Percentiles rank a stretch among this genome's conserved stretches.
Evolutionary conservation across 1,139 yeast species (phyloP).

Genomic region (Arxiozyma bovina): DNA sequence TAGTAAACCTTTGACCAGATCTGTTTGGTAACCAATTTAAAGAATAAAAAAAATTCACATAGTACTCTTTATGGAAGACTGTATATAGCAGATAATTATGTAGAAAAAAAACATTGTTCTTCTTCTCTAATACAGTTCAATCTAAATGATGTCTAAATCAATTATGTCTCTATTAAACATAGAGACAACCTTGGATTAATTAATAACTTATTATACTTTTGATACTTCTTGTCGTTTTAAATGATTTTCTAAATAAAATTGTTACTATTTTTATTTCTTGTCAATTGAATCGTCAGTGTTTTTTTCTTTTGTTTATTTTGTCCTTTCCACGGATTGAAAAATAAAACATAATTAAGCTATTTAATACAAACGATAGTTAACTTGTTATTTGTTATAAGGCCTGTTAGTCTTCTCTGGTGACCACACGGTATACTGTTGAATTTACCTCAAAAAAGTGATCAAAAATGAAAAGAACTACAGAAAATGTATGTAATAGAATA

Average conservation of each 20-base stretch:
- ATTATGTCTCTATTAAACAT: too few species aligned
- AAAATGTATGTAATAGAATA: constrained; percentile 5
- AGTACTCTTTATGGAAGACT: not conserved
- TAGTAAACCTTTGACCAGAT: not conserved
- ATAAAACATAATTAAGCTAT: too few species aligned
- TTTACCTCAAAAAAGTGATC: not conserved
- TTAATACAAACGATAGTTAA: too few species aligned
- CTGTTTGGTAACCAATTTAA: not conserved
- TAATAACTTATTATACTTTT: too few species aligned
- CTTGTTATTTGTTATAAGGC: not conserved
- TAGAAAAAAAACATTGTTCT: not conserved
- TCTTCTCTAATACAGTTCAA: too few species aligned
- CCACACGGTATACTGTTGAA: not conserved
- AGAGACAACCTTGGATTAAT: too few species aligned
- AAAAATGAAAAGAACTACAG: constrained; percentile 4
- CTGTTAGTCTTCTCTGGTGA: too few species aligned
- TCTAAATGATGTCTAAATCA: too few species aligned
- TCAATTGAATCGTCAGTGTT: not conserved
- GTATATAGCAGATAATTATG: not conserved
- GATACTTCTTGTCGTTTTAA: not conserved
- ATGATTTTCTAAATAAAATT: not conserved
- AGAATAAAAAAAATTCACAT: not conserved
- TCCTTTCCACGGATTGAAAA: not conserved
- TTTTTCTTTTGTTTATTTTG: too few species aligned
- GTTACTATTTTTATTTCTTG: not conserved